Base-by-base conservation (phyloP, 176 grass and related monocot genomes). In the Paspalum vaginatum region DNA sequence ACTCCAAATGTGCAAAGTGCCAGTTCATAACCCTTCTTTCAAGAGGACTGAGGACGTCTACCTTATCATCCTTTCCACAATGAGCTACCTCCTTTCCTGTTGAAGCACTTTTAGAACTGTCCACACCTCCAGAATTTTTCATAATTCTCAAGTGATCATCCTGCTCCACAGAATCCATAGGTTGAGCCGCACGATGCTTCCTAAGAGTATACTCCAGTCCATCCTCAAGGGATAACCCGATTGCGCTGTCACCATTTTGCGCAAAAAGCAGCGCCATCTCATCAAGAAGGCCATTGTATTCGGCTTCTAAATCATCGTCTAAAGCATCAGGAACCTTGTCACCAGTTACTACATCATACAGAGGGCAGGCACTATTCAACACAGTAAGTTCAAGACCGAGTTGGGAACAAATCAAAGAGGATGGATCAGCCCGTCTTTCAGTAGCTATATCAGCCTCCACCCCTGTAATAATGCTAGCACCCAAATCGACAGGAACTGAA, bases 1-100 rank as follows among this genome's bases (percentile, higher is more conserved):
- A 99, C 68, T 99, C 96, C 66, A 99, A 90, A 91, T 99, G 93
- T 72, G 96, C 96, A 46, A 95, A 99, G 87, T 99, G 96, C 96
- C 96, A 99, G 72, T 99, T 89, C 96, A 99, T 93, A 69, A 99
- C 82, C 79, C 96, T 87, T 86, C 96, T 87, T 83, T 99, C 96
- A 18, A 99, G 74, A 75, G 96, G 93, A 61, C 75, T 93, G 56
- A 99, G 83, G 61, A 90, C 76, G 59, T 93, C 93, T 45, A 50
- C 76, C 68, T 84, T 81, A 77, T 83, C 85, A 52, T 82, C 63
- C 26, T 69, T 82, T 62, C 54, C 72, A 70, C 76, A 82, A 84
- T 54, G 27, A 68, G 61, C 75, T 6, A 79, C 79, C 48, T 83
- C 89, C 66, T 88, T 85, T 87, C 73, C 71, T 79, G 77, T 44